Evolutionary conservation across 495 filamentous ascomycete species (phyloP).

Genomic region (Penicillium paradoxum): DNA sequence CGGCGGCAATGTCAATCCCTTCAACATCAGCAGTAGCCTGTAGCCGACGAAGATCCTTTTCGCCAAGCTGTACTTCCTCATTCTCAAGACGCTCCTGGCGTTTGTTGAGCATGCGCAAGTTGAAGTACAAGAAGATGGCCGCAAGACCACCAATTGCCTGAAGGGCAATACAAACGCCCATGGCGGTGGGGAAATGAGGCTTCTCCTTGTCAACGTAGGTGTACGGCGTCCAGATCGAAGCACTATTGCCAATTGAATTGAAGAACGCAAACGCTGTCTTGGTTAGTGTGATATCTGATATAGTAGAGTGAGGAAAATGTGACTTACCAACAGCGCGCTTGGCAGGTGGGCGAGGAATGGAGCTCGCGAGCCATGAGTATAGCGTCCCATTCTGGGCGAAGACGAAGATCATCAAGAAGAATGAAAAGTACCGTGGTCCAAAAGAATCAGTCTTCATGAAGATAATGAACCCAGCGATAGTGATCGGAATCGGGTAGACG

Average conservation of each 20-base stretch:
- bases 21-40: conserved; percentile 45
- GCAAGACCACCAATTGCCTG: conserved; percentile 33
- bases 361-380: conserved; percentile 52
- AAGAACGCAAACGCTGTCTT: conserved; percentile 46
- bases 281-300: neutral
- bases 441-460: conserved; percentile 47
- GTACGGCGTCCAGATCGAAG: conserved; percentile 52
- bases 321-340: conserved; percentile 43
- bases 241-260: conserved; percentile 50
- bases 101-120: conserved; percentile 41
- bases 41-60: conserved; percentile 39
- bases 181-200: conserved; percentile 41
- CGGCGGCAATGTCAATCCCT: conserved; percentile 43
- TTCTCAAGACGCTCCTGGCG: conserved; percentile 43
- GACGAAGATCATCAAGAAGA: conserved; percentile 52
- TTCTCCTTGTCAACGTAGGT: conserved; percentile 38
- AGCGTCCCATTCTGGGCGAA: conserved; percentile 50
- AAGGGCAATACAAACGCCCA: conserved; percentile 47
- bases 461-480: conserved; percentile 47
- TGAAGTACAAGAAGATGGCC: conserved; percentile 40
- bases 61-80: conserved; percentile 35
- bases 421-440: conserved; percentile 48
- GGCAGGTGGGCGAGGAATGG: conserved; percentile 48
- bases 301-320: neutral
- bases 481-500: conserved; percentile 45